A percentile compares a stretch with the other conserved stretches of the same genome.
phyloP scores from a whole-genome alignment of 768 basidiomycete genomes.

The Wakefieldia striispora region DNA sequence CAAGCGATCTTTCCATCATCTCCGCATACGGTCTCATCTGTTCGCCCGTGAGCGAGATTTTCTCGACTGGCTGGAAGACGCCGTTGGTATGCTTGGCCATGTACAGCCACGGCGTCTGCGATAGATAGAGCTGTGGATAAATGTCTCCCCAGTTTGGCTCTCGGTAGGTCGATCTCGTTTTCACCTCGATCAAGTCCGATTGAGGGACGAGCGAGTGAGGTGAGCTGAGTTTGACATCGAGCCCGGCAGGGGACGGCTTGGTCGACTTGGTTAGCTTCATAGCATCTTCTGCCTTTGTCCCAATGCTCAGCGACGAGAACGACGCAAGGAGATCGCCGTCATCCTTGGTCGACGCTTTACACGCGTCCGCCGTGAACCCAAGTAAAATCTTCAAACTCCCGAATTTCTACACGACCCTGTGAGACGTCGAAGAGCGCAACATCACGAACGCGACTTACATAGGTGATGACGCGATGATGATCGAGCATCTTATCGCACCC shows the following conservation, averaged over 20 bases:
- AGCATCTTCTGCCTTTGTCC: not conserved
- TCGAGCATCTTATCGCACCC: constrained; percentile 52
- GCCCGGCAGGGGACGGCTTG: constrained; percentile 1
- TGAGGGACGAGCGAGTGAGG: constrained; percentile 35
- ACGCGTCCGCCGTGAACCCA: constrained; percentile 55
- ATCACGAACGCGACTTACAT: constrained; percentile 42
- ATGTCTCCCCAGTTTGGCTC: constrained; percentile 55
- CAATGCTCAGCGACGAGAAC: constrained; percentile 25
- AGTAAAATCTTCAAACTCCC: constrained; percentile 57
- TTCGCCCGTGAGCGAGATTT: constrained; percentile 37
- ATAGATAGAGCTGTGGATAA: constrained; percentile 67
- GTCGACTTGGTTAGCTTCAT: constrained; percentile 1
- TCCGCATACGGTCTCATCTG: constrained; percentile 24
- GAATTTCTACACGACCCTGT: constrained; percentile 42
- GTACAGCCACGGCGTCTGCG: constrained; percentile 61
- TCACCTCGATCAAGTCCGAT: constrained; percentile 34
- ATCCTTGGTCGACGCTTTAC: constrained; percentile 14
- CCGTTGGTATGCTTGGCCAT: constrained; percentile 59
- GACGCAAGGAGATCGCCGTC: constrained; percentile 28
- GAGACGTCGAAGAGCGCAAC: not conserved
- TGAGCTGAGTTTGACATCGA: constrained; percentile 23
- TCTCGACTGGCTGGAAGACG: constrained; percentile 47
- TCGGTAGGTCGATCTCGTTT: constrained; percentile 26
- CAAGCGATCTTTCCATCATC: constrained; percentile 18
- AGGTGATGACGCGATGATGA: constrained; percentile 62